Conservation (phyloP, 2,329 filamentous ascomycete species). For the Colletotrichum sansevieriae region DNA sequence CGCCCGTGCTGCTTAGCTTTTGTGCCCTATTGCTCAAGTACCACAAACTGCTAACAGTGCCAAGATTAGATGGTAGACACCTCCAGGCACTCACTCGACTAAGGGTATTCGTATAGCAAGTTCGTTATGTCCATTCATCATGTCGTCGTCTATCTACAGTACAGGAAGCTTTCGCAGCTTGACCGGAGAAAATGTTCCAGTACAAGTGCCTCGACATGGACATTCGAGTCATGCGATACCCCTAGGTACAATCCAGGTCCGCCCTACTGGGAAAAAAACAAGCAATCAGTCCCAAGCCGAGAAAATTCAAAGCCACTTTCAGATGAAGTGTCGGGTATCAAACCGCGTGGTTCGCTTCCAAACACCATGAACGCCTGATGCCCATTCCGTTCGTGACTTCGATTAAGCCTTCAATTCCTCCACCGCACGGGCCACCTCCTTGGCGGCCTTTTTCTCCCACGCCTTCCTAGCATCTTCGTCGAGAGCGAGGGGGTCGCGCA, state of each 20-base stretch:
- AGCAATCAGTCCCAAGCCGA: conserved; percentile 6
- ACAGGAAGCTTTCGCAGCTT: conserved; percentile 18
- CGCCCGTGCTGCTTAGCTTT: not conserved
- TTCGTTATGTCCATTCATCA: conserved; percentile 38
- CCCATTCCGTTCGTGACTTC: conserved; percentile 26
- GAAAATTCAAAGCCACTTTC: conserved; percentile 35
- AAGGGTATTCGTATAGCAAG: not conserved
- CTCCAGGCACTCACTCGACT: not conserved
- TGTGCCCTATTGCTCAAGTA: not conserved
- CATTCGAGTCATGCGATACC: conserved; percentile 20
- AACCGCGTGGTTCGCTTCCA: conserved; percentile 42
- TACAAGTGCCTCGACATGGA: conserved; percentile 8
- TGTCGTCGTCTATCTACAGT: conserved; percentile 40
- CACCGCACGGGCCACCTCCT: conserved; percentile 84
- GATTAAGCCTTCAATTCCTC: conserved; percentile 57
- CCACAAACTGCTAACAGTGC: conserved; percentile 5
- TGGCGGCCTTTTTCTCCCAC: conserved; percentile 82
- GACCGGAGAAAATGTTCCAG: not conserved
- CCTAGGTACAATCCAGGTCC: conserved; percentile 27
- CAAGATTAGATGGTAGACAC: not conserved
- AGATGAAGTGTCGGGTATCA: conserved; percentile 41
- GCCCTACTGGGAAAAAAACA: conserved; percentile 22
- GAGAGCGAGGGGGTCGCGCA: conserved; percentile 67
- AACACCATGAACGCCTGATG: conserved; percentile 40
- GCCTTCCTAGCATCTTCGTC: conserved; percentile 74